Evolutionary conservation across 2,329 filamentous ascomycete species (phyloP).

Genomic region (Neobulgaria alba): DNA sequence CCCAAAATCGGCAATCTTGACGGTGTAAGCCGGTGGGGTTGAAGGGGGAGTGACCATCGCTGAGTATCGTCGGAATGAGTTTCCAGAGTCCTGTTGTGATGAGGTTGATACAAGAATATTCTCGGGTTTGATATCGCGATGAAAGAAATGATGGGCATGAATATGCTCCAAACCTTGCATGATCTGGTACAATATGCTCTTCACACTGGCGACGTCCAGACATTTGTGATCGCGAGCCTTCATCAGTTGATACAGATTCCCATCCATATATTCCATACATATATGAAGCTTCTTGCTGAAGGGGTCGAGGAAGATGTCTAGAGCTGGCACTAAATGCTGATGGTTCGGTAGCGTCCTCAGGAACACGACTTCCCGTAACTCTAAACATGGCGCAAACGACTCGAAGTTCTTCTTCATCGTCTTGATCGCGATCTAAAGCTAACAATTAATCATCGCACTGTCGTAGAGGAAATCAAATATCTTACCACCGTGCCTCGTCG

Average conservation of each 20-base stretch:
- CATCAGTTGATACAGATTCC: conserved; percentile 98
- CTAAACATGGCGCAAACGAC: conserved; percentile 79
- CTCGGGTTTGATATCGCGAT: conserved; percentile 97
- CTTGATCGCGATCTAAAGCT: conserved; percentile 82
- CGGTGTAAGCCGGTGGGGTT: conserved; percentile 85
- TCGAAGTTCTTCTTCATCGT: conserved; percentile 99
- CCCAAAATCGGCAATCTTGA: conserved; percentile 98
- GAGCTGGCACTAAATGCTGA: conserved; percentile 86
- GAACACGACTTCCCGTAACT: conserved; percentile 95
- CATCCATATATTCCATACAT: conserved; percentile 99
- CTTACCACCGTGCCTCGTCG: conserved; percentile 87
- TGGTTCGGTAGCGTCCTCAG: conserved; percentile 81
- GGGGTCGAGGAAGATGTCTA: conserved; percentile 97
- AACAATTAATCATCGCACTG: conserved; percentile 8
- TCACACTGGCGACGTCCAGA: conserved; percentile 83
- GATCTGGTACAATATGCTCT: conserved; percentile 97
- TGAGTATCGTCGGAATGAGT: conserved; percentile 88
- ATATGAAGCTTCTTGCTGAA: conserved; percentile 96
- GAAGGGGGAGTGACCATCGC: conserved; percentile 88
- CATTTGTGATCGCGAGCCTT: conserved; percentile 94
- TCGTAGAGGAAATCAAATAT: neutral
- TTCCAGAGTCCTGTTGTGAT: conserved; percentile 59
- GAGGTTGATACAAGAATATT: conserved; percentile 97
- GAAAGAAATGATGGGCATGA: conserved; percentile 94
- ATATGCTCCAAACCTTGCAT: conserved; percentile 95